Evolutionary conservation across 1,139 yeast genomes (phyloP).

Genomic region (Candida labiduridarum): DNA sequence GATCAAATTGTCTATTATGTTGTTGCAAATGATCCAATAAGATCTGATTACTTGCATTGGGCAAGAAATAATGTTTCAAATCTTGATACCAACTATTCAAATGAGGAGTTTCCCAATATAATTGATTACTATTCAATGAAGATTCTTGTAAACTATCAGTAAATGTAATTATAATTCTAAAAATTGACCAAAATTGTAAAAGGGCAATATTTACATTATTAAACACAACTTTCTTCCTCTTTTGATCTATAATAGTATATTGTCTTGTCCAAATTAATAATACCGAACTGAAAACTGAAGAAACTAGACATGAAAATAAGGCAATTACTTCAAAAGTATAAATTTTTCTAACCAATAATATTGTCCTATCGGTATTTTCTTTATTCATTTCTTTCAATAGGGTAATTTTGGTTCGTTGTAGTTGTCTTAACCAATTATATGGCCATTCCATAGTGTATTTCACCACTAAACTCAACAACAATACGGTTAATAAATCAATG

Average conservation of each 20-base stretch:
- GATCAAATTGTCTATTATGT: constrained; percentile 16
- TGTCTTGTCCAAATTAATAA: constrained; percentile 30
- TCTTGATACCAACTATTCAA: constrained; percentile 15
- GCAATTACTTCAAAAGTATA: constrained; percentile 27
- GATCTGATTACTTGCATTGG: constrained; percentile 14
- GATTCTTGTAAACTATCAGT: constrained; percentile 15
- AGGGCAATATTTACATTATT: constrained; percentile 34
- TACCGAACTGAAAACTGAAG: constrained; percentile 26
- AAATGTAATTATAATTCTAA: constrained; percentile 22
- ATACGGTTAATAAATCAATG: constrained; percentile 31
- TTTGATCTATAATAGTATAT: constrained; percentile 29
- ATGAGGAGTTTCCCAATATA: constrained; percentile 9
- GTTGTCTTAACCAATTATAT: constrained; percentile 34
- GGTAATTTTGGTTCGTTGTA: constrained; percentile 22
- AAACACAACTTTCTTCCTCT: constrained; percentile 31
- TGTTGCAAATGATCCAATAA: constrained; percentile 15
- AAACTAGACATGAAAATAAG: constrained; percentile 24
- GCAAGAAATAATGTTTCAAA: constrained; percentile 16
- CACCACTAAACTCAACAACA: constrained; percentile 31
- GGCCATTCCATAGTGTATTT: constrained; percentile 39
- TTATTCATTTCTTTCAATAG: constrained; percentile 21
- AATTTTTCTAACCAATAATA: constrained; percentile 19
- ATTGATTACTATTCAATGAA: constrained; percentile 12
- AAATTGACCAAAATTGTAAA: constrained; percentile 32
- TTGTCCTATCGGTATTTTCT: constrained; percentile 10